Conservation (phyloP, 192 early-diverging fungal genomes). For the Entomortierella beljakovae region DNA sequence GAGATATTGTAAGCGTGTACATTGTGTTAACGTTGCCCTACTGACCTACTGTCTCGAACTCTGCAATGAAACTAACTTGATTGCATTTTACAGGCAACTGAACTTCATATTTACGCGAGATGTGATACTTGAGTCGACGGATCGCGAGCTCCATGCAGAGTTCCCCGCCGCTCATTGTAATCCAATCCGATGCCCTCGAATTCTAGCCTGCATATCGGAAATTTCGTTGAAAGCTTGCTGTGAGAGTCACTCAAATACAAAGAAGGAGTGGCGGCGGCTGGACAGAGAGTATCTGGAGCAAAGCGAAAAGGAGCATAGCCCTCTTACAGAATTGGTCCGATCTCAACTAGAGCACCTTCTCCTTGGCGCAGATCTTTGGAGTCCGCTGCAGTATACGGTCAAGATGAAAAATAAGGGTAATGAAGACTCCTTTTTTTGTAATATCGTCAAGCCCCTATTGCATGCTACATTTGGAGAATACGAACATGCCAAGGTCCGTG, state of each 20-base stretch:
- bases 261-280: constrained; percentile 28
- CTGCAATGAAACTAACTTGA: neutral
- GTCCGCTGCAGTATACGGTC: constrained; percentile 26
- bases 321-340: constrained; percentile 33
- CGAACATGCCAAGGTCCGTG: constrained; percentile 28
- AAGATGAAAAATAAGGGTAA: constrained; percentile 28
- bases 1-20: constrained; percentile 21
- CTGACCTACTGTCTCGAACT: neutral
- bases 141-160: constrained; percentile 22
- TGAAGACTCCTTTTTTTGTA: constrained; percentile 28
- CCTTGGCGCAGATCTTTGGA: constrained; percentile 33
- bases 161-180: constrained; percentile 21
- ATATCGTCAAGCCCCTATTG: constrained; percentile 26
- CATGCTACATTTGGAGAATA: constrained; percentile 30
- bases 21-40: constrained; percentile 3
- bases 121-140: constrained; percentile 18
- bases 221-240: constrained; percentile 19
- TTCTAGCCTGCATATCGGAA: constrained; percentile 31
- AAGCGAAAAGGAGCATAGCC: constrained; percentile 12
- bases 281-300: constrained; percentile 28
- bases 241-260: constrained; percentile 30
- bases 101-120: constrained; percentile 27
- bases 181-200: constrained; percentile 28
- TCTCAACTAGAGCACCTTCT: constrained; percentile 30
- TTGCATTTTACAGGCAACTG: constrained; percentile 16